Percentiles rank a stretch among this genome's conserved stretches.
These are phyloP conservation scores for Sordariomycetes sp. DNA, from an alignment of 2,329 filamentous ascomycete genomes.

Conservation along the genomic window DNA sequence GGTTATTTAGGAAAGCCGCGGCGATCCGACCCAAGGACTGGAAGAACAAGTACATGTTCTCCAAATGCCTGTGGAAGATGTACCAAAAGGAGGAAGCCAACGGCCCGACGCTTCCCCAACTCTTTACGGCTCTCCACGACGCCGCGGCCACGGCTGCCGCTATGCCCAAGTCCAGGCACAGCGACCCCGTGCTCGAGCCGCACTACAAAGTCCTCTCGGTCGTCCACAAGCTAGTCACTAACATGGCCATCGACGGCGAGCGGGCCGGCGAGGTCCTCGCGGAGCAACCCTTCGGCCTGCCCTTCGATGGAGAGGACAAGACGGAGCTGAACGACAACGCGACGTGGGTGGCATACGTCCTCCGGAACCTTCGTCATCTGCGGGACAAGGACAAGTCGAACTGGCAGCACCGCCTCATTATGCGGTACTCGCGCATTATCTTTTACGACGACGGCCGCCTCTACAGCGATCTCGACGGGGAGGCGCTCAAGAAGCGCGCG, in stretches of 20 bases:
- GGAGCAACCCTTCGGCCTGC: slow-evolving; percentile 37
- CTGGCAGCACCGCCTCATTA: slow-evolving; percentile 88
- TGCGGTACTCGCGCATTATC: slow-evolving; percentile 50
- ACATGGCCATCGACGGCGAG: slow-evolving; percentile 30
- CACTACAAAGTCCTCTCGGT: slow-evolving; percentile 84
- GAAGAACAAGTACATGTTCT: slow-evolving; percentile 49
- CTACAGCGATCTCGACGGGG: slow-evolving; percentile 17
- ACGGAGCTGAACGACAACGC: slow-evolving; percentile 43
- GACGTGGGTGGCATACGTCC: slow-evolving; percentile 43
- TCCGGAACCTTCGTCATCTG: slow-evolving; percentile 34
- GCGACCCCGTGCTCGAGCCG: slow-evolving; percentile 75
- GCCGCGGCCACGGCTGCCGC: slow-evolving; percentile 35
- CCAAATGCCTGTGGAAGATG: slow-evolving; percentile 53
- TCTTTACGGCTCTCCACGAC: slow-evolving; percentile 36
- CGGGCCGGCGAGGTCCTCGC: slow-evolving; percentile 39
- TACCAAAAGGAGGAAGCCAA: slow-evolving; percentile 34
- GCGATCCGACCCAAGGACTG: slow-evolving; percentile 38
- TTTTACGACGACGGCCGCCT: slow-evolving; percentile 27
- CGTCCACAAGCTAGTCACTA: slow-evolving; percentile 64
- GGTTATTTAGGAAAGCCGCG: slow-evolving; percentile 42
- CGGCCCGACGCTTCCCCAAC: slow-evolving; percentile 25
- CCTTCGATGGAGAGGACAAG: slow-evolving; percentile 25
- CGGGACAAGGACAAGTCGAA: slow-evolving; percentile 76
- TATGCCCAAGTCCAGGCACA: slow-evolving; percentile 41
- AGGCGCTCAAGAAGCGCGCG: slow-evolving; percentile 41